Conservation (phyloP, 1,284 basidiomycete genomes). For the Ustilago vetiveriae region DNA sequence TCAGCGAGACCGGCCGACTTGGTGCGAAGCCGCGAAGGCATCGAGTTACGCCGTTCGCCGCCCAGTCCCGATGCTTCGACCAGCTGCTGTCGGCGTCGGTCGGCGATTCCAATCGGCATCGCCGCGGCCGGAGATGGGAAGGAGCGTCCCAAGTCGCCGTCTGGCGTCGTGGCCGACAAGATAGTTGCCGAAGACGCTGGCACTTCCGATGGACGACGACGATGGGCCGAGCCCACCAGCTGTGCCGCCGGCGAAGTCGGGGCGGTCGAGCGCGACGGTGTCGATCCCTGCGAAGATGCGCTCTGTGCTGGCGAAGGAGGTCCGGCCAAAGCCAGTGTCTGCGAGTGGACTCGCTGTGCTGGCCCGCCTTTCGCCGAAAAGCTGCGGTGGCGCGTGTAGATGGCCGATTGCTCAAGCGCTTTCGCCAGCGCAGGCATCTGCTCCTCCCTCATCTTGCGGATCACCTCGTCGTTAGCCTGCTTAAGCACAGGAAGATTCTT, state of each 20-base stretch:
- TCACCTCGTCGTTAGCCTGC: slow-evolving; percentile 98
- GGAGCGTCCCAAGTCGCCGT: slow-evolving; percentile 14
- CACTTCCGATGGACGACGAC: slow-evolving; percentile 44
- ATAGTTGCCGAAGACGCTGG: slow-evolving; percentile 11
- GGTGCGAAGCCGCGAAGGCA: slow-evolving; percentile 85
- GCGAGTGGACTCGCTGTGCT: slow-evolving; percentile 44
- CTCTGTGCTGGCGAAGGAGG: slow-evolving; percentile 84
- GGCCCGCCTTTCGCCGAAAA: slow-evolving; percentile 51
- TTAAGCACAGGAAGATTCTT: slow-evolving; percentile 97
- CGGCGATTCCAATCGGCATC: slow-evolving; percentile 34
- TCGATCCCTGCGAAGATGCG: slow-evolving; percentile 89
- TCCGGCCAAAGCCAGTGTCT: slow-evolving; percentile 39
- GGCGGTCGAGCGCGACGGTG: slow-evolving; percentile 78
- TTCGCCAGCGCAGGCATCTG: slow-evolving; percentile 60
- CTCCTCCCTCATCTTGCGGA: slow-evolving; percentile 79
- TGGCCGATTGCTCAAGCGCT: slow-evolving; percentile 45
- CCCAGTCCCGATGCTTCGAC: slow-evolving; percentile 73
- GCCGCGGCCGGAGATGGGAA: slow-evolving; percentile 35
- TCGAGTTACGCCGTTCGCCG: slow-evolving; percentile 77
- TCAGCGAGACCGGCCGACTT: slow-evolving; percentile 73
- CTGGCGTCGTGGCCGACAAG: slow-evolving; percentile 14
- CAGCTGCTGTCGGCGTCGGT: slow-evolving; percentile 64
- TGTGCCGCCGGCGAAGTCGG: slow-evolving; percentile 77
- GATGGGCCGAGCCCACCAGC: slow-evolving; percentile 25
- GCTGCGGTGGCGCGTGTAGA: slow-evolving; percentile 58